Percentiles rank a stretch among this genome's conserved stretches.
Conservation (phyloP, 2,329 filamentous ascomycete species). For the Aciculosporium take region DNA sequence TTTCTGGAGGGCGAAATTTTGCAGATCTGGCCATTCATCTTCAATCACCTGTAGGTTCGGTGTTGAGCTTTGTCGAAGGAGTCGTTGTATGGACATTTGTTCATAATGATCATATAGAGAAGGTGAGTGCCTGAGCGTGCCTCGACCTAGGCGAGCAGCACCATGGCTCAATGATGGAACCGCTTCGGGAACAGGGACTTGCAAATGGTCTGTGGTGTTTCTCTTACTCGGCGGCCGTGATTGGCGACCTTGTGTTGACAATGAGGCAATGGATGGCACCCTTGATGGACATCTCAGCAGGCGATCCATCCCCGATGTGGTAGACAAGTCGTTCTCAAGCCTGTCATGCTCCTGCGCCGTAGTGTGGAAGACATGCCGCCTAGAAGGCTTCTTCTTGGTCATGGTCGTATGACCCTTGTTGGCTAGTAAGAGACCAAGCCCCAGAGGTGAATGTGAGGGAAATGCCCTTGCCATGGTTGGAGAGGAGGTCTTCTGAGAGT, state of each 20-base stretch:
- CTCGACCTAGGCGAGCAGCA: conserved; percentile 10
- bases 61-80: conserved; percentile 16
- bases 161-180: conserved; percentile 14
- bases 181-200: conserved; percentile 11
- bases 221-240: conserved; percentile 19
- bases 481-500: conserved; percentile 44
- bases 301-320: conserved; percentile 22
- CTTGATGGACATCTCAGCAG: conserved; percentile 28
- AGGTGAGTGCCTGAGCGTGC: conserved; percentile 26
- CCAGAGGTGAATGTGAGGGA: conserved; percentile 30
- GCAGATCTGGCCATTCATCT: not conserved
- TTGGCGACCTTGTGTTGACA: conserved; percentile 12
- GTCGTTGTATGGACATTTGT: conserved; percentile 35
- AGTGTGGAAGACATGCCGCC: conserved; percentile 31
- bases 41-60: conserved; percentile 2
- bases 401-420: conserved; percentile 17
- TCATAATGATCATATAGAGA: conserved; percentile 46
- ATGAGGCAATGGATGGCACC: conserved; percentile 22
- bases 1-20: not conserved
- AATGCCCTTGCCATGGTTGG: conserved; percentile 44
- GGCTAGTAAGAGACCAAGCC: conserved; percentile 31
- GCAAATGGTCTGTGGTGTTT: conserved; percentile 23
- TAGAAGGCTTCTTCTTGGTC: conserved; percentile 30
- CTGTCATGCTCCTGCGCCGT: not conserved
- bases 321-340: not conserved